phyloP scores from a whole-genome alignment of 352 stramenopile genomes.

The Aphanomyces stellatus region DNA sequence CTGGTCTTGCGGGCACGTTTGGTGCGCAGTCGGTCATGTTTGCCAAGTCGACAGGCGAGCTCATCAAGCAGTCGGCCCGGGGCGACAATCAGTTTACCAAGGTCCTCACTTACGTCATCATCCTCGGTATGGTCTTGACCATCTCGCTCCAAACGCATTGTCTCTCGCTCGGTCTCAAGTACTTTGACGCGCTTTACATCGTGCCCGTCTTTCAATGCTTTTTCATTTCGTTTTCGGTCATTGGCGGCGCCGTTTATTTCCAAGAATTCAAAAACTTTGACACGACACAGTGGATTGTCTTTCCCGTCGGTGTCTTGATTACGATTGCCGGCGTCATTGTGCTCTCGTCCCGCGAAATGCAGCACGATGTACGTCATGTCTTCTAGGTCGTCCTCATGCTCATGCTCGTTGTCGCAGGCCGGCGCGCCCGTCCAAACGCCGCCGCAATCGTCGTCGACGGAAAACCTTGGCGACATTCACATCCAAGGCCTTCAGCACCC shows the following conservation, averaged over 20 bases:
- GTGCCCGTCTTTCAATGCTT: slow-evolving; percentile 85
- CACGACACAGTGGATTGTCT: slow-evolving; percentile 28
- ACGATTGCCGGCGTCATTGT: slow-evolving; percentile 67
- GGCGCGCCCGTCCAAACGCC: slow-evolving; percentile 27
- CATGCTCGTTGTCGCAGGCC: not conserved
- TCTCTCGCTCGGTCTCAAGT: slow-evolving; percentile 72
- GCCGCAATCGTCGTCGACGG: slow-evolving; percentile 2
- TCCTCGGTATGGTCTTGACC: slow-evolving; percentile 68
- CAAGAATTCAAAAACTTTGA: slow-evolving; percentile 62
- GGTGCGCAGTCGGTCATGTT: slow-evolving; percentile 78
- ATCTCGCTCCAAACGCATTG: slow-evolving; percentile 84
- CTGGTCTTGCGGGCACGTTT: slow-evolving; percentile 62
- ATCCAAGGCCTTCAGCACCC: not conserved
- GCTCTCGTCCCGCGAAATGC: slow-evolving; percentile 59
- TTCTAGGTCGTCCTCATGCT: not conserved
- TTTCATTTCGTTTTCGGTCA: slow-evolving; percentile 87
- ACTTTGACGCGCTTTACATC: slow-evolving; percentile 83
- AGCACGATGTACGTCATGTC: slow-evolving; percentile 22
- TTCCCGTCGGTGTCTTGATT: slow-evolving; percentile 38
- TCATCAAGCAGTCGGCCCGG: slow-evolving; percentile 72
- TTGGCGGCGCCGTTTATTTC: slow-evolving; percentile 85
- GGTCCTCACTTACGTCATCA: slow-evolving; percentile 70
- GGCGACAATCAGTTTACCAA: slow-evolving; percentile 66
- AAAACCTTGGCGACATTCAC: not conserved
- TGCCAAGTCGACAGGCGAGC: slow-evolving; percentile 69